Conservation (phyloP, 139 green algal genomes). For the Pleodorina starrii region DNA sequence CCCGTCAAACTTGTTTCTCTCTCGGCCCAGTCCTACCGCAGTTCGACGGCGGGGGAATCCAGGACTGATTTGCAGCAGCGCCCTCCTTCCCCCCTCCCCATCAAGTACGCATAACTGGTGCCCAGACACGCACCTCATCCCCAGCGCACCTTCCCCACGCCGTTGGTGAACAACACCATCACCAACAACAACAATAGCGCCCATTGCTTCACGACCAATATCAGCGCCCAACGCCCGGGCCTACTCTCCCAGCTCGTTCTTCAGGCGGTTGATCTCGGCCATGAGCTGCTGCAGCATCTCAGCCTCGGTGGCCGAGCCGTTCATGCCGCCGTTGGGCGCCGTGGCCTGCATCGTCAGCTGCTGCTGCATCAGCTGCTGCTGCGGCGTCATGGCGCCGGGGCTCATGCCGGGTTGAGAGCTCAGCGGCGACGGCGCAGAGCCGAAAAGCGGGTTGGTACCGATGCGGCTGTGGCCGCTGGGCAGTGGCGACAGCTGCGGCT, state of each 20-base stretch:
- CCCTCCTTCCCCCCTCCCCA: too few species aligned
- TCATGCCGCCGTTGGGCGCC: not conserved
- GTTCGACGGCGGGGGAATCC: too few species aligned
- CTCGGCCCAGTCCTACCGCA: too few species aligned
- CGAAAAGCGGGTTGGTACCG: conserved; percentile 55
- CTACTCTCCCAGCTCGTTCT: conserved; percentile 61
- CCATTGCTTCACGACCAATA: too few species aligned
- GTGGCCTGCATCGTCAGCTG: not conserved
- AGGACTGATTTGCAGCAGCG: too few species aligned
- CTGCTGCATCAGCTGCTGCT: not conserved
- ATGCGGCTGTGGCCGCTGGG: not conserved
- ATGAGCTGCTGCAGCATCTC: conserved; percentile 72
- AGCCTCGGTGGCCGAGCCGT: conserved; percentile 33
- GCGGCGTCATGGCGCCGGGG: not conserved
- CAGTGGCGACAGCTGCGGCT: not conserved
- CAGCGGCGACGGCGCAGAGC: conserved; percentile 48
- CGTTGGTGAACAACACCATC: too few species aligned
- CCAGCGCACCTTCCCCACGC: too few species aligned
- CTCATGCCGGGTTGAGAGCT: conserved; percentile 38
- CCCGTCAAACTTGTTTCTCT: too few species aligned
- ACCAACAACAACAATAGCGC: too few species aligned
- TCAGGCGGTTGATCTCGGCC: conserved; percentile 67
- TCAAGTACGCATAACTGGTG: too few species aligned
- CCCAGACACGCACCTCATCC: too few species aligned
- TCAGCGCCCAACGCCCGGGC: too few species aligned